Evolutionary conservation across 1,284 basidiomycete species (phyloP).

Genomic region (Naganishia sp.): DNA sequence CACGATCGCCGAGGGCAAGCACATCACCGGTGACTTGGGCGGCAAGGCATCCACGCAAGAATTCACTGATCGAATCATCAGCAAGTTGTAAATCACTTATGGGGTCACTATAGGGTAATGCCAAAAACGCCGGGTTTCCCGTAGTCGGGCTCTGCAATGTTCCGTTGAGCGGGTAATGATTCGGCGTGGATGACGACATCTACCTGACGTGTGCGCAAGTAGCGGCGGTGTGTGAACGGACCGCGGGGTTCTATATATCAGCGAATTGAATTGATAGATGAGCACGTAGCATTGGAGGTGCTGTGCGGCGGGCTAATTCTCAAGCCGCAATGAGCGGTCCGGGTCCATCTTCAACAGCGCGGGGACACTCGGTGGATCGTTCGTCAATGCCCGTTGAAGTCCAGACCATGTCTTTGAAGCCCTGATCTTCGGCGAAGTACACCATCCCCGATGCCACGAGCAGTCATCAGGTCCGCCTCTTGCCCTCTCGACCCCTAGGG

Average conservation of each 20-base stretch:
- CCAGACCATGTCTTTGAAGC: too few relatives aligned
- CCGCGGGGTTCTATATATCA: too few relatives aligned
- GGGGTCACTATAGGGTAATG: neutral
- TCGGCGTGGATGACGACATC: neutral
- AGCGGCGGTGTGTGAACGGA: neutral
- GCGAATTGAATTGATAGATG: constrained; percentile 5
- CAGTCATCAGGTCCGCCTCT: too few relatives aligned
- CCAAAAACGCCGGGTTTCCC: neutral
- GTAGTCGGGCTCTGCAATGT: too few relatives aligned
- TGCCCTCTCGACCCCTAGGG: too few relatives aligned
- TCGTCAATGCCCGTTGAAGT: too few relatives aligned
- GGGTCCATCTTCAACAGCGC: too few relatives aligned
- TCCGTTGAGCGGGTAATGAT: neutral
- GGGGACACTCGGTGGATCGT: too few relatives aligned
- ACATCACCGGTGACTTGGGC: constrained; percentile 88
- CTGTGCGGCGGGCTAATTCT: too few relatives aligned
- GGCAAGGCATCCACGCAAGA: constrained; percentile 84
- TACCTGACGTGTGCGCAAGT: neutral
- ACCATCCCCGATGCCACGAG: too few relatives aligned
- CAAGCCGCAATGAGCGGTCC: too few relatives aligned
- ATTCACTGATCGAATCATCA: constrained; percentile 84
- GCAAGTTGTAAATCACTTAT: constrained; percentile 59
- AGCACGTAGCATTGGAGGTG: constrained; percentile 2
- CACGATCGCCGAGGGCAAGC: constrained; percentile 91
- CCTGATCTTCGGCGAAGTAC: too few relatives aligned